Conservation (phyloP, 2,329 filamentous ascomycete species). For the Aspergillus calidoustus region DNA sequence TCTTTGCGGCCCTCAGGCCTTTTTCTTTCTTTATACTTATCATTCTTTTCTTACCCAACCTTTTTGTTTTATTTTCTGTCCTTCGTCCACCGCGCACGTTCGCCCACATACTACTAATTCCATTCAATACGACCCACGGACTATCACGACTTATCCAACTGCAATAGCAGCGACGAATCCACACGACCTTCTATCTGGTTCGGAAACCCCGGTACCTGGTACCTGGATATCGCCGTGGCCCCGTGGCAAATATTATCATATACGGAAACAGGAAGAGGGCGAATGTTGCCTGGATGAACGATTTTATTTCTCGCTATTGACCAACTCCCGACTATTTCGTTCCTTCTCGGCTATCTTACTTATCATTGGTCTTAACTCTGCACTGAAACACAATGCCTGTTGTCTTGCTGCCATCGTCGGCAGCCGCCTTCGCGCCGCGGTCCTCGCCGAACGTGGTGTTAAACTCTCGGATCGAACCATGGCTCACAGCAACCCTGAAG, state of each 20-base stretch:
- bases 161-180: not conserved
- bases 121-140: slow-evolving; percentile 15
- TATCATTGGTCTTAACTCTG: slow-evolving; percentile 55
- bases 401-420: slow-evolving; percentile 90
- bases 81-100: slow-evolving; percentile 34
- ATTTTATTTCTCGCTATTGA: slow-evolving; percentile 47
- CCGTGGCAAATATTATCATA: slow-evolving; percentile 14
- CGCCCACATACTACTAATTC: slow-evolving; percentile 38
- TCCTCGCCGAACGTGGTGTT: slow-evolving; percentile 94
- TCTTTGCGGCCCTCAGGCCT: slow-evolving; percentile 21
- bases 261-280: slow-evolving; percentile 28
- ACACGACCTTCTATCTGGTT: slow-evolving; percentile 2
- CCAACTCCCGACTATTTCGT: slow-evolving; percentile 41
- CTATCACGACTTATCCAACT: not conserved
- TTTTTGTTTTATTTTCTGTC: slow-evolving; percentile 20
- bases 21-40: slow-evolving; percentile 34
- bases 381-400: slow-evolving; percentile 77
- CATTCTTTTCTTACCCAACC: slow-evolving; percentile 26
- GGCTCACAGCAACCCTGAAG: slow-evolving; percentile 96
- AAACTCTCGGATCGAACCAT: slow-evolving; percentile 88
- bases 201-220: not conserved
- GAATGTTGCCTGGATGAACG: slow-evolving; percentile 45
- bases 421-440: slow-evolving; percentile 92
- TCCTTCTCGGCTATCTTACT: slow-evolving; percentile 43
- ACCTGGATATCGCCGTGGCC: slow-evolving; percentile 17